Percentiles rank a stretch among this genome's conserved stretches.
Evolutionary conservation across 495 filamentous ascomycete genomes (phyloP).

Genomic region (Chaetomium cochliodes): DNA sequence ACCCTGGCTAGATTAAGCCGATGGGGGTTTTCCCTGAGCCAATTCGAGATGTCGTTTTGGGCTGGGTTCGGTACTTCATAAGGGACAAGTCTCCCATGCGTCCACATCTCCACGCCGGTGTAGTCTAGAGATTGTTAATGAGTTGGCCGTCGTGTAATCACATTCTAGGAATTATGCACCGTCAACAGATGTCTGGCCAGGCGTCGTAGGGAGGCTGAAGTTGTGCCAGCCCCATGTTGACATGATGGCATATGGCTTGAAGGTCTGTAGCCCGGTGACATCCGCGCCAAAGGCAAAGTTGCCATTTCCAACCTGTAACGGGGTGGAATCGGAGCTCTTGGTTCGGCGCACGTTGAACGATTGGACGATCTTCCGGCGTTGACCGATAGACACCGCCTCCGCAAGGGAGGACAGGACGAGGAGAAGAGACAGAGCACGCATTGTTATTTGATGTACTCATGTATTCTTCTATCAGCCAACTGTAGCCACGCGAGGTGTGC

Average conservation of each 20-base stretch:
- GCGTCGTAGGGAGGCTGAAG: constrained; percentile 50
- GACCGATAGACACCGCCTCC: constrained; percentile 26
- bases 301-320: constrained; percentile 55
- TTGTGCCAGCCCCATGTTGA: constrained; percentile 60
- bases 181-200: constrained; percentile 39
- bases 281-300: constrained; percentile 58
- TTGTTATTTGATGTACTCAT: constrained; percentile 1
- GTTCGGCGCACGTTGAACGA: constrained; percentile 46
- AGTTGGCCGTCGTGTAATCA: background rate
- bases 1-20: constrained; percentile 50
- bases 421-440: constrained; percentile 25
- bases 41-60: constrained; percentile 51
- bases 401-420: constrained; percentile 24
- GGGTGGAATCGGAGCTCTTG: constrained; percentile 48
- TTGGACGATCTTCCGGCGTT: constrained; percentile 33
- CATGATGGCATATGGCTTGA: constrained; percentile 57
- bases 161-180: constrained; percentile 25
- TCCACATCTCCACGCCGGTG: constrained; percentile 53
- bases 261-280: constrained; percentile 57
- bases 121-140: constrained; percentile 35
- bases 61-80: constrained; percentile 54
- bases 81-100: constrained; percentile 53
- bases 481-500: background rate
- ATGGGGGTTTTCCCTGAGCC: constrained; percentile 55
- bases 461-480: background rate